A percentile compares a stretch with the other conserved stretches of the same genome.
Evolutionary conservation across 139 green algal species (phyloP).

Genomic region (Pseudopediastrum boryanum): DNA sequence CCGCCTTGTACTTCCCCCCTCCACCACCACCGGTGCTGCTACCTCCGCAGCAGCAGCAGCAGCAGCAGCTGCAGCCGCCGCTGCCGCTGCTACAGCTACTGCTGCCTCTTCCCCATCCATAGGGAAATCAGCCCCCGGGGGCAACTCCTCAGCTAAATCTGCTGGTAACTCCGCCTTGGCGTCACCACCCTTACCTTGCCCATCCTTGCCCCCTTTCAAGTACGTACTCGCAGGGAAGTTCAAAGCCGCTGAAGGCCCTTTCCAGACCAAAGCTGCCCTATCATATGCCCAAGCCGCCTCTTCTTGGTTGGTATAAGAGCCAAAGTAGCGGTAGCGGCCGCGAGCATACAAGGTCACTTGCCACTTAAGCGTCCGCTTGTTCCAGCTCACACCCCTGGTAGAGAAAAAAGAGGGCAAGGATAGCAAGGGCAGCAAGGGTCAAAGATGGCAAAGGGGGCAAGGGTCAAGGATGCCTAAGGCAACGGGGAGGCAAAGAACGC

Average conservation of each 20-base stretch:
- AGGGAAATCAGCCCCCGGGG: constrained; percentile 18
- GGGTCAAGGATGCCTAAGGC: too few relatives aligned
- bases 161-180: constrained; percentile 16
- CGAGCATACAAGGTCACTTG: constrained; percentile 30
- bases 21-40: neutral
- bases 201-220: constrained; percentile 10
- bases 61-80: constrained; percentile 4
- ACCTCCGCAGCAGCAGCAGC: neutral
- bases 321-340: constrained; percentile 40
- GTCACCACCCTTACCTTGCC: neutral
- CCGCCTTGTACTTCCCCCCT: neutral
- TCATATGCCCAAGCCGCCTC: constrained; percentile 35
- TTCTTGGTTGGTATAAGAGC: constrained; percentile 21
- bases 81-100: constrained; percentile 15
- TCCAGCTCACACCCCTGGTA: constrained; percentile 30
- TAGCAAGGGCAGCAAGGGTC: neutral
- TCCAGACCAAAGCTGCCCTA: constrained; percentile 24
- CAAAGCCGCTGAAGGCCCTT: constrained; percentile 20
- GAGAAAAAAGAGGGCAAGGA: too few relatives aligned
- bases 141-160: constrained; percentile 7
- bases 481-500: too few relatives aligned
- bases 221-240: constrained; percentile 29
- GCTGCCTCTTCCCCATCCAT: constrained; percentile 14
- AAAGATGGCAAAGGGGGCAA: too few relatives aligned
- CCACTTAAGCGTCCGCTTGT: constrained; percentile 39